phyloP scores from a whole-genome alignment of 345 rosid species.

The Populus davidiana region DNA sequence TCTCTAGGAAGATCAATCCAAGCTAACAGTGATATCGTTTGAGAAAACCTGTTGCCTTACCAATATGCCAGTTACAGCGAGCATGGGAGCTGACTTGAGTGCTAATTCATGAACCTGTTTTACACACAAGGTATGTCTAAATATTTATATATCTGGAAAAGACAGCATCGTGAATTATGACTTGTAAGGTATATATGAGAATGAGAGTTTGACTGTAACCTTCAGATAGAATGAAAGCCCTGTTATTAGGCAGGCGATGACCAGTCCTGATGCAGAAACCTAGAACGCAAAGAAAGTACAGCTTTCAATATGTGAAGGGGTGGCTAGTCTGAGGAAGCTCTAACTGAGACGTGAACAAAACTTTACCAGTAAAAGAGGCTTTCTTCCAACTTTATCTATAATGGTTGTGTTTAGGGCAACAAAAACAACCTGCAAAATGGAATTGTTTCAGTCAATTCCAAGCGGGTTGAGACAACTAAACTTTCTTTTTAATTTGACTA shows the following conservation, averaged over 20 bases:
- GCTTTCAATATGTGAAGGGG: not conserved
- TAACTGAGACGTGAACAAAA: not conserved
- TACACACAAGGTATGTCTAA: not conserved
- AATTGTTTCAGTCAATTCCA: not conserved
- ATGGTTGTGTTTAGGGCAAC: not conserved
- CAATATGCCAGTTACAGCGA: conserved; percentile 78
- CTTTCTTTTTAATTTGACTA: conserved; percentile 3
- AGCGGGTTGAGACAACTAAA: conserved; percentile 2
- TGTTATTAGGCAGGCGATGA: conserved; percentile 16
- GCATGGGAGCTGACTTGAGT: conserved; percentile 55
- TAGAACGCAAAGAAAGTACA: not conserved
- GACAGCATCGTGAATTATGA: not conserved
- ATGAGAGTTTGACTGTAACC: conserved; percentile 2
- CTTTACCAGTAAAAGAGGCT: conserved; percentile 31
- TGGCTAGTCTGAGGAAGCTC: not conserved
- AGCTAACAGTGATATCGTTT: not conserved
- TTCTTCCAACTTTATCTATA: conserved; percentile 25
- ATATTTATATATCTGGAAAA: not conserved
- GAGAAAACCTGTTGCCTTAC: conserved; percentile 35
- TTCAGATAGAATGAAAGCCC: conserved; percentile 11
- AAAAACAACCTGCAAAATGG: conserved; percentile 12
- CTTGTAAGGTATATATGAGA: not conserved
- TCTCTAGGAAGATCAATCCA: not conserved
- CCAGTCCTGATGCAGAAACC: conserved; percentile 1
- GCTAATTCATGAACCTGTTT: conserved; percentile 65